Evolutionary conservation across 2,329 filamentous ascomycete genomes (phyloP).

Genomic region (Alternaria conjuncta): DNA sequence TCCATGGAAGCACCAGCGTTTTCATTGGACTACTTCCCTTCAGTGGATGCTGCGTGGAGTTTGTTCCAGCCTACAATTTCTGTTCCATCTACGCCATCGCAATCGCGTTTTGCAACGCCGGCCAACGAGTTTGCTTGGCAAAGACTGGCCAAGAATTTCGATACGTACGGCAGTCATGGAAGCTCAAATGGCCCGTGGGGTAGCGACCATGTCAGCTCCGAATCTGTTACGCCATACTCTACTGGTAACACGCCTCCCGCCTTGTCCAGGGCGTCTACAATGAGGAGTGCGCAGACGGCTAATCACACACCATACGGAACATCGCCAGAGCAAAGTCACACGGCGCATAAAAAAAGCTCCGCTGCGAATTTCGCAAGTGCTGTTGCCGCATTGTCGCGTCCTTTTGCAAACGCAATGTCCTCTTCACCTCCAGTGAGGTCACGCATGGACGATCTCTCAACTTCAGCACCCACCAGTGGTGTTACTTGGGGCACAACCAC

Average conservation of each 20-base stretch:
- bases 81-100: constrained; percentile 38
- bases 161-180: constrained; percentile 56
- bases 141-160: constrained; percentile 36
- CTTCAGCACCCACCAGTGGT: constrained; percentile 50
- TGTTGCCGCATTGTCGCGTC: constrained; percentile 49
- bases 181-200: constrained; percentile 61
- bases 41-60: constrained; percentile 53
- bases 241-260: constrained; percentile 60
- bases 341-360: constrained; percentile 38
- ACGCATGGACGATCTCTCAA: constrained; percentile 49
- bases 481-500: constrained; percentile 57
- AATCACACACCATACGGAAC: constrained; percentile 52
- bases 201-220: constrained; percentile 47
- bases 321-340: constrained; percentile 49
- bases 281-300: constrained; percentile 43
- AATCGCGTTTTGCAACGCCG: constrained; percentile 41
- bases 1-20: constrained; percentile 54
- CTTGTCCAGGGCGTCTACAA: constrained; percentile 49
- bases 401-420: constrained; percentile 47
- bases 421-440: constrained; percentile 48
- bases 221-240: constrained; percentile 59
- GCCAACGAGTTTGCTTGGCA: constrained; percentile 42
- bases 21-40: constrained; percentile 56
- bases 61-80: constrained; percentile 49
- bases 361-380: constrained; percentile 50